Conservation (phyloP, 2,329 filamentous ascomycete genomes). For the Fusarium multiceps region DNA sequence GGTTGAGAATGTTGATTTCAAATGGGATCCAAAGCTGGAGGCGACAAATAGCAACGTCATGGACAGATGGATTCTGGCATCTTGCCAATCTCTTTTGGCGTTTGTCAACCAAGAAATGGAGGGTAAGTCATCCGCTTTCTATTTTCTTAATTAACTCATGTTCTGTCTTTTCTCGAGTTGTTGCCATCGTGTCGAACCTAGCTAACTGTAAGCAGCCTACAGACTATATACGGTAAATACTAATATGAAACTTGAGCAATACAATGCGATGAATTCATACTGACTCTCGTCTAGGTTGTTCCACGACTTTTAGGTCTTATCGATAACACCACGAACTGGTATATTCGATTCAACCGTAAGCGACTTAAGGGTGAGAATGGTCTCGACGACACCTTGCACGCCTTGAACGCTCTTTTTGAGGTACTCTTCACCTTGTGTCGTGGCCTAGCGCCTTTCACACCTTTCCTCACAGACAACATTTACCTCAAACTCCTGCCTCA, state of each 20-base stretch:
- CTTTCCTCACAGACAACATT: constrained; percentile 95
- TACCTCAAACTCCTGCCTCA: constrained; percentile 85
- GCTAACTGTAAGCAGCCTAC: constrained; percentile 60
- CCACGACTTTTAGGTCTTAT: constrained; percentile 85
- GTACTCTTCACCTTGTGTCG: constrained; percentile 90
- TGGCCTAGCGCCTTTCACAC: constrained; percentile 92
- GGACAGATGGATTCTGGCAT: constrained; percentile 95
- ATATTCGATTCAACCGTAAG: constrained; percentile 93
- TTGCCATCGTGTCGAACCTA: neutral
- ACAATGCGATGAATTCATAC: neutral
- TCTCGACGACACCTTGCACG: constrained; percentile 85
- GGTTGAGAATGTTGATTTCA: constrained; percentile 78
- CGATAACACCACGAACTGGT: constrained; percentile 98
- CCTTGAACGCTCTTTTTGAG: constrained; percentile 93
- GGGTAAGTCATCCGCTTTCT: constrained; percentile 58
- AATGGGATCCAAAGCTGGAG: constrained; percentile 81
- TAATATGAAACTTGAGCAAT: neutral
- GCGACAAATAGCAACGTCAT: constrained; percentile 88
- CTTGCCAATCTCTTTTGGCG: constrained; percentile 88
- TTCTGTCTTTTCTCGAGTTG: neutral
- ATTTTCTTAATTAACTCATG: neutral
- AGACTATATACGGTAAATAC: constrained; percentile 44
- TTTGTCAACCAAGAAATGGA: constrained; percentile 95
- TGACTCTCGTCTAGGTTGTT: constrained; percentile 56
- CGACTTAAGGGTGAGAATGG: constrained; percentile 91